These are phyloP conservation scores for Phytophthora meadii DNA, from an alignment of 352 stramenopile genomes.

Conservation along the genomic window DNA sequence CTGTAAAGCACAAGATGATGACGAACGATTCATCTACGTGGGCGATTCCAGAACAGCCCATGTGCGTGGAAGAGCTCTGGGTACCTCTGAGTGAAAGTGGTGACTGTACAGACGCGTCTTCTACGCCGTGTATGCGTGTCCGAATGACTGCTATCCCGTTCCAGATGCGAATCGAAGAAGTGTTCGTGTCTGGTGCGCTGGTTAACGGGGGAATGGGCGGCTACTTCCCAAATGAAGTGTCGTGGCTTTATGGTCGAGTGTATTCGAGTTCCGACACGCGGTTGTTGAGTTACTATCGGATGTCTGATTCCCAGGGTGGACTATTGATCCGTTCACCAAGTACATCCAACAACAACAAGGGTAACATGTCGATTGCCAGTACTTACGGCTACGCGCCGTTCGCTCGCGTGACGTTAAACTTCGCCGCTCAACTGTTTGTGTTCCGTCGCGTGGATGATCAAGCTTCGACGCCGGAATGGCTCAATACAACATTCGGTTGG, in stretches of 20 bases:
- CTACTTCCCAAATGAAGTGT: slow-evolving; percentile 66
- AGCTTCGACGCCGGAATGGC: slow-evolving; percentile 68
- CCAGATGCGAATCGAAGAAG: slow-evolving; percentile 71
- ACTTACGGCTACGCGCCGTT: slow-evolving; percentile 69
- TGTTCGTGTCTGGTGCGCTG: slow-evolving; percentile 53
- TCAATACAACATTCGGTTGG: slow-evolving; percentile 70
- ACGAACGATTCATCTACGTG: slow-evolving; percentile 69
- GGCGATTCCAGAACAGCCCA: slow-evolving; percentile 65
- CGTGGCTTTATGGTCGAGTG: slow-evolving; percentile 72
- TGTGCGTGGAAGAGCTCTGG: slow-evolving; percentile 85
- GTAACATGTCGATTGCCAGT: slow-evolving; percentile 59
- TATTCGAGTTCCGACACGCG: slow-evolving; percentile 72
- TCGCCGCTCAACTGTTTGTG: slow-evolving; percentile 73
- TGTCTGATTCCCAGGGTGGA: slow-evolving; percentile 67
- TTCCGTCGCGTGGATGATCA: slow-evolving; percentile 70
- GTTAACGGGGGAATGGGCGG: slow-evolving; percentile 79
- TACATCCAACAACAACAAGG: slow-evolving; percentile 80
- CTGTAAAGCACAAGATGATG: slow-evolving; percentile 47
- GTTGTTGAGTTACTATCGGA: slow-evolving; percentile 83
- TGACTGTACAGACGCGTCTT: slow-evolving; percentile 30
- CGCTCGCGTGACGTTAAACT: slow-evolving; percentile 79
- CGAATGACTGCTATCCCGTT: slow-evolving; percentile 80
- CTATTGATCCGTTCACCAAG: slow-evolving; percentile 72
- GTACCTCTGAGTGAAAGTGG: slow-evolving; percentile 55
- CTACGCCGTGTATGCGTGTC: slow-evolving; percentile 71